phyloP scores from a whole-genome alignment of 2,329 filamentous ascomycete genomes.

The Sclerotinia borealis region DNA sequence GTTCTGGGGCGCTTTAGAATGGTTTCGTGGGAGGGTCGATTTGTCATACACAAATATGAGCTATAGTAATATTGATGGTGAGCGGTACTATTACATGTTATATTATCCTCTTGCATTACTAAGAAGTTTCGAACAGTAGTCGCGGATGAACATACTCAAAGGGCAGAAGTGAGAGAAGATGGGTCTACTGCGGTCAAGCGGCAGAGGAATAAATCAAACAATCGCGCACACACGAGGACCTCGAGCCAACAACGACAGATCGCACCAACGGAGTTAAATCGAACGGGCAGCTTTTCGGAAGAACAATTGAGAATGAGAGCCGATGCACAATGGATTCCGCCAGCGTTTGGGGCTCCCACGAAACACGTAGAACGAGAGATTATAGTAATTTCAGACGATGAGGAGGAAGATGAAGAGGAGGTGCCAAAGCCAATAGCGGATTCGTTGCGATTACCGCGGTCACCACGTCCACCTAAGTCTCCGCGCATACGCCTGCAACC shows the following conservation, averaged over 20 bases:
- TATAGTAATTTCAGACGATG: conserved; percentile 8
- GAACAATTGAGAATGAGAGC: conserved; percentile 14
- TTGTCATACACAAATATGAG: conserved; percentile 13
- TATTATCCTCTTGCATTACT: neutral
- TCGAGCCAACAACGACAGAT: neutral
- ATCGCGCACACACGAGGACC: neutral
- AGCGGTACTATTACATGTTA: neutral
- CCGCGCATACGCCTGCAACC: neutral
- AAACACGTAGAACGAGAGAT: neutral
- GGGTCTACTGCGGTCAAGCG: conserved; percentile 20
- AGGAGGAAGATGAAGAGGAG: neutral
- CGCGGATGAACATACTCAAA: conserved; percentile 18
- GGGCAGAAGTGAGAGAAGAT: conserved; percentile 14
- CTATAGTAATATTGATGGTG: conserved; percentile 11
- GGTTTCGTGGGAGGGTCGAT: neutral
- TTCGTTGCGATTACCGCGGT: neutral
- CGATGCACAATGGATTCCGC: conserved; percentile 23
- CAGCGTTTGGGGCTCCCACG: conserved; percentile 13
- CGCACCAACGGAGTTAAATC: conserved; percentile 6
- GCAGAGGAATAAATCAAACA: conserved; percentile 12
- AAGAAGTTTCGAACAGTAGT: conserved; percentile 12
- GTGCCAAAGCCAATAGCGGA: neutral
- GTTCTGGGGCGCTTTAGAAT: neutral
- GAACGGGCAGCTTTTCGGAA: conserved; percentile 15
- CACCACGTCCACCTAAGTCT: neutral